Conservation (phyloP, 228 moss, liverwort and hornwort genomes). For the Sphagnum fallax region DNA sequence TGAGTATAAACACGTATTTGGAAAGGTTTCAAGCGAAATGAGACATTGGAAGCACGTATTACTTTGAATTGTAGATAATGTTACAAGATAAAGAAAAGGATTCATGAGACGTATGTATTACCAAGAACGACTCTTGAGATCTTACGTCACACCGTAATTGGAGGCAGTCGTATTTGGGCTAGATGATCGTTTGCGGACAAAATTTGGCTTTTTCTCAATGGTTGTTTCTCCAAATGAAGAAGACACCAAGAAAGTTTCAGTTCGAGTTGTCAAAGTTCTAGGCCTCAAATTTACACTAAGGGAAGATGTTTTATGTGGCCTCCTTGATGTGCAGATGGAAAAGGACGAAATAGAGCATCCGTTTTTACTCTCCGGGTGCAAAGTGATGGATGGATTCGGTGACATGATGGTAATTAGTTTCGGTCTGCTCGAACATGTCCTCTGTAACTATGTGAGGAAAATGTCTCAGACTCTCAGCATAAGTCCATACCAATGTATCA, state of each 20-base stretch:
- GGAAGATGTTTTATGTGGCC: neutral
- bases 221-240: neutral
- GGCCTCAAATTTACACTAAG: no score
- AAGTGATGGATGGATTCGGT: slow-evolving; percentile 82
- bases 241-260: no score
- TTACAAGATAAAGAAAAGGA: no score
- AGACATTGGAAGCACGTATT: no score
- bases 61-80: no score
- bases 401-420: slow-evolving; percentile 68
- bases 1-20: neutral
- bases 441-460: neutral
- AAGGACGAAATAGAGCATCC: slow-evolving; percentile 69
- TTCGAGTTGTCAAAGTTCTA: no score
- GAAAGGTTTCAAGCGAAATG: neutral
- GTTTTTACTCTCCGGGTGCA: slow-evolving; percentile 86
- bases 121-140: no score
- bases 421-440: neutral
- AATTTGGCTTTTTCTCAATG: neutral
- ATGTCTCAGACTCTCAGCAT: no score
- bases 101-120: no score
- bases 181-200: neutral
- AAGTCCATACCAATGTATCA: no score
- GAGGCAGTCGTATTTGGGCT: neutral
- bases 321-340: slow-evolving; percentile 44
- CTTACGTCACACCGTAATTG: no score